Percentiles rank a stretch among this genome's conserved stretches.
phyloP scores from a whole-genome alignment of 2,329 filamentous ascomycete genomes.

The Fusarium tupiense region DNA sequence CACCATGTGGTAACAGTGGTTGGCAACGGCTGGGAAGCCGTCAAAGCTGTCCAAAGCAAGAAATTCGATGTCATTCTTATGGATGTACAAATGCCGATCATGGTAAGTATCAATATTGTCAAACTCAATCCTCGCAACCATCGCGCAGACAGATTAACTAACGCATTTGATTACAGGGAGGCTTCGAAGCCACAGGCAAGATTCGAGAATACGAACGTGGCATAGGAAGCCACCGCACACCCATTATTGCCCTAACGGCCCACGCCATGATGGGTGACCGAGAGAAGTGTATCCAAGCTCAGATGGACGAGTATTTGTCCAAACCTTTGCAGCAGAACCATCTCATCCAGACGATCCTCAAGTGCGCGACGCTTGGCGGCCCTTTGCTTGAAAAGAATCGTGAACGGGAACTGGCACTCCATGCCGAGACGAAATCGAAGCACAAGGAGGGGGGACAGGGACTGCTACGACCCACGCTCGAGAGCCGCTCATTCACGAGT shows the following conservation, averaged over 20 bases:
- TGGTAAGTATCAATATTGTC: conserved; percentile 66
- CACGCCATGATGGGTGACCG: conserved; percentile 99
- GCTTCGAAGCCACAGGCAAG: conserved; percentile 96
- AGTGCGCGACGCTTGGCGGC: conserved; percentile 91
- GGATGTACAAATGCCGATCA: conserved; percentile 99
- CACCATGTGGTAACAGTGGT: conserved; percentile 93
- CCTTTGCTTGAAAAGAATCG: conserved; percentile 81
- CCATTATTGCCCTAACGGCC: conserved; percentile 95
- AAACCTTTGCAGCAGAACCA: conserved; percentile 97
- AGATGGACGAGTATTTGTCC: conserved; percentile 99
- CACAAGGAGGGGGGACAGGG: conserved; percentile 51
- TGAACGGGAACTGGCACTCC: conserved; percentile 66
- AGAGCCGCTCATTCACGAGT: conserved; percentile 75
- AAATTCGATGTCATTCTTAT: conserved; percentile 97
- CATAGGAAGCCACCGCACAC: conserved; percentile 82
- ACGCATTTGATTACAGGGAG: conserved; percentile 68
- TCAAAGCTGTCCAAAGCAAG: conserved; percentile 90
- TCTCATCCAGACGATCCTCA: conserved; percentile 96
- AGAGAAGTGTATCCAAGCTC: conserved; percentile 96
- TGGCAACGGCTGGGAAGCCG: conserved; percentile 91
- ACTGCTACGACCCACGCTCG: conserved; percentile 53
- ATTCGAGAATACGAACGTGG: conserved; percentile 94
- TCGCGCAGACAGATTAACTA: conserved; percentile 41
- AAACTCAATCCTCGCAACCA: not conserved
- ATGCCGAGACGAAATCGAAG: conserved; percentile 58